Conservation (phyloP, 768 basidiomycete genomes). For the Boletus tomentosulus region DNA sequence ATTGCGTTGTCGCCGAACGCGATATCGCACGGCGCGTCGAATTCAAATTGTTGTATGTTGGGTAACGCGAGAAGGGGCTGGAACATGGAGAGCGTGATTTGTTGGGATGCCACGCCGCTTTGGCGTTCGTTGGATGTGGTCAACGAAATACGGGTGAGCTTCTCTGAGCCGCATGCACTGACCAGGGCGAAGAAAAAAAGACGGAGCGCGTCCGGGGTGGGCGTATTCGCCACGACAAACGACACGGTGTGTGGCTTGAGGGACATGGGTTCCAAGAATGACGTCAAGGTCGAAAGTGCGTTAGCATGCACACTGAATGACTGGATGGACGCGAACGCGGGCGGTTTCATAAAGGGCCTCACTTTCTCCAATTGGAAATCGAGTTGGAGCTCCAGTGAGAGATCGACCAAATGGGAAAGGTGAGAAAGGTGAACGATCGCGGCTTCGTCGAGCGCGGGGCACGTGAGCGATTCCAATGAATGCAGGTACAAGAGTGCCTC, state of each 20-base stretch:
- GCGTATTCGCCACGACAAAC: slow-evolving; percentile 10
- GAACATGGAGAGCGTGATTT: slow-evolving; percentile 14
- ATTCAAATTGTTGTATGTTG: slow-evolving; percentile 8
- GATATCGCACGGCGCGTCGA: slow-evolving; percentile 20
- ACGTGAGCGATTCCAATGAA: slow-evolving; percentile 14
- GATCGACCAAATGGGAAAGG: slow-evolving; percentile 13
- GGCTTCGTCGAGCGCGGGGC: slow-evolving; percentile 17
- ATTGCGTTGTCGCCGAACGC: slow-evolving; percentile 20
- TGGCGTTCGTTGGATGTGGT: neutral
- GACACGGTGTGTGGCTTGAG: slow-evolving; percentile 12
- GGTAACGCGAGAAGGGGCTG: slow-evolving; percentile 16
- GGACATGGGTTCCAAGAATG: slow-evolving; percentile 17
- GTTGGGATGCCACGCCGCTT: neutral
- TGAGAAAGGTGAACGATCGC: slow-evolving; percentile 23
- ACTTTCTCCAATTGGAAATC: slow-evolving; percentile 16
- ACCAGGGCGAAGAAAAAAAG: slow-evolving; percentile 20
- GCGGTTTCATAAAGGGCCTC: slow-evolving; percentile 5
- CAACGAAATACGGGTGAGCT: slow-evolving; percentile 9
- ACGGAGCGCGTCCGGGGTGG: slow-evolving; percentile 17
- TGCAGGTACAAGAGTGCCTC: slow-evolving; percentile 16
- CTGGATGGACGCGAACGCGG: slow-evolving; percentile 13
- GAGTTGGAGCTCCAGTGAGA: slow-evolving; percentile 12
- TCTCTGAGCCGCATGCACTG: slow-evolving; percentile 8
- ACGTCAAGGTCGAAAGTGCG: slow-evolving; percentile 16
- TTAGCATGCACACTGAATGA: slow-evolving; percentile 8